A percentile compares a stretch with the other conserved stretches of the same genome.
Evolutionary conservation across 441 rosid genomes (phyloP).

Genomic region (Erodium moschatum): DNA sequence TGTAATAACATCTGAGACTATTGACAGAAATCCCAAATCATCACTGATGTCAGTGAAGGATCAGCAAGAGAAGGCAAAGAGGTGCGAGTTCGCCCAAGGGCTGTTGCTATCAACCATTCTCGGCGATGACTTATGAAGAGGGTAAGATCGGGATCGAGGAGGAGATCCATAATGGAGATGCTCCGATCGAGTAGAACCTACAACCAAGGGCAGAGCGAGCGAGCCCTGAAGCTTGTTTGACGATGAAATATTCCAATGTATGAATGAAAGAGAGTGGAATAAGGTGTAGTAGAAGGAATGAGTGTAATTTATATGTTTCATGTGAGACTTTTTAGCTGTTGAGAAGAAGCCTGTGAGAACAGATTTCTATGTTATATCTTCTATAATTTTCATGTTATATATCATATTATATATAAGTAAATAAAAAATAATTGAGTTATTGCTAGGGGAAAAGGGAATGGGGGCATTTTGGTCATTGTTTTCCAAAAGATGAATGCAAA

Average conservation of each 20-base stretch:
- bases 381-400: background rate
- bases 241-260: constrained; percentile 29
- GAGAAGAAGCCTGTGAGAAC: constrained; percentile 19
- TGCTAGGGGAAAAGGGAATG: too few relatives aligned
- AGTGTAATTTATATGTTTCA: constrained; percentile 27
- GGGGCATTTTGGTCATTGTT: too few relatives aligned
- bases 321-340: constrained; percentile 11
- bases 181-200: background rate
- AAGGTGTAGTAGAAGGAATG: constrained; percentile 33
- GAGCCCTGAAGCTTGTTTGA: constrained; percentile 20
- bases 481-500: too few relatives aligned
- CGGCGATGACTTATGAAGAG: constrained; percentile 45
- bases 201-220: background rate
- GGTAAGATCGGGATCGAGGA: too few relatives aligned
- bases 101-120: constrained; percentile 63
- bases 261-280: constrained; percentile 28
- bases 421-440: background rate
- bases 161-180: constrained; percentile 1
- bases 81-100: constrained; percentile 66
- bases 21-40: constrained; percentile 37
- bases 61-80: constrained; percentile 64
- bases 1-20: background rate
- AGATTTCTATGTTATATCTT: constrained; percentile 14
- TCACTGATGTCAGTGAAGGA: constrained; percentile 61
- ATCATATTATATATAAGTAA: background rate